Percentiles rank a stretch among this genome's conserved stretches.
phyloP scores from a whole-genome alignment of 805 yeast species.

The Millerozyma acaciae region DNA sequence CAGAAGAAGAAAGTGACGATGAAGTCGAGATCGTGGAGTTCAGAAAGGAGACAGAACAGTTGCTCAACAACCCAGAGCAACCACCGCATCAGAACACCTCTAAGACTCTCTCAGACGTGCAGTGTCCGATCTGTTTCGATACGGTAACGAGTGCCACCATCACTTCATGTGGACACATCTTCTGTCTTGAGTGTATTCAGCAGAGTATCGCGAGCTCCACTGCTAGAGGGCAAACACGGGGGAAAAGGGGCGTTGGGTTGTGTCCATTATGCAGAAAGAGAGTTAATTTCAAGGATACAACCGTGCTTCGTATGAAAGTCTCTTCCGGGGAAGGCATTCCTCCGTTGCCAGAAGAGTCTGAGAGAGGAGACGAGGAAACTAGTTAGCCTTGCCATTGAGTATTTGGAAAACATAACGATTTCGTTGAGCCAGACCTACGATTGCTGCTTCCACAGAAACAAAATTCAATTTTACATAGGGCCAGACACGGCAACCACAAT shows the following conservation, averaged over 20 bases:
- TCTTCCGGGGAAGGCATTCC: constrained; percentile 11
- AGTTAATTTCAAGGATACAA: constrained; percentile 36
- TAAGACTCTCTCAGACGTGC: constrained; percentile 32
- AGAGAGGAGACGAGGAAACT: not conserved
- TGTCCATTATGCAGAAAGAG: constrained; percentile 42
- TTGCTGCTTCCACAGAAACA: too few relatives aligned
- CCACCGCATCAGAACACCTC: constrained; percentile 17
- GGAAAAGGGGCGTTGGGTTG: constrained; percentile 35
- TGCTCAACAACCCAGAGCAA: constrained; percentile 24
- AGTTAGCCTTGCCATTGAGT: too few relatives aligned
- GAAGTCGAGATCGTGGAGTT: constrained; percentile 38
- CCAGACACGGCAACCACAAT: too few relatives aligned
- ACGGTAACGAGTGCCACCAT: constrained; percentile 36
- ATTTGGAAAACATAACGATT: too few relatives aligned
- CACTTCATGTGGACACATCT: constrained; percentile 42
- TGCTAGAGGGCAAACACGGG: constrained; percentile 41
- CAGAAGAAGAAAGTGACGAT: constrained; percentile 28
- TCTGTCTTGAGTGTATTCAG: constrained; percentile 41
- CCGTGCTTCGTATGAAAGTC: constrained; percentile 19
- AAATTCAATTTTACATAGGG: too few relatives aligned
- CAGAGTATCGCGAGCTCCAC: constrained; percentile 36
- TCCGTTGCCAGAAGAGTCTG: constrained; percentile 9
- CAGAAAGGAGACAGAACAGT: constrained; percentile 29
- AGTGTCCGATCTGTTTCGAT: constrained; percentile 45
- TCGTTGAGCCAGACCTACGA: too few relatives aligned